These are phyloP conservation scores for Penium margaritaceum DNA, from an alignment of 139 green algal species.

Conservation along the genomic window DNA sequence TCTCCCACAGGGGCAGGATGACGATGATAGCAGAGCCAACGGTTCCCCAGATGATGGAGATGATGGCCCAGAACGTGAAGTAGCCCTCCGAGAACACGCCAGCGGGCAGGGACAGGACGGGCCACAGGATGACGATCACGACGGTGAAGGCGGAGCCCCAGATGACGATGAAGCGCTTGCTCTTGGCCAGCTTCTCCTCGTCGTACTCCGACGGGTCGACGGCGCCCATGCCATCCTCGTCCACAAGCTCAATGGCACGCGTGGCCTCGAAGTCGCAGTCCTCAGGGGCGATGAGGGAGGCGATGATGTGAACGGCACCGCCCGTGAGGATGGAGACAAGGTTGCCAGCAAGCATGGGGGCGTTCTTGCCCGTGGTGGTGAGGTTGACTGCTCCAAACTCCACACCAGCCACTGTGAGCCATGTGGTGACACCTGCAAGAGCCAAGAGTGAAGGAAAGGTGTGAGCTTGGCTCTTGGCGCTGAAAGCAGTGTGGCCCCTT, in stretches of 20 bases:
- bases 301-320: not conserved
- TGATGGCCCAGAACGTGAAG: constrained; percentile 65
- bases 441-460: too few relatives aligned
- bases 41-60: constrained; percentile 62
- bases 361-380: constrained; percentile 19
- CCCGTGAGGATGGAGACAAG: constrained; percentile 38
- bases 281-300: not conserved
- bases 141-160: constrained; percentile 54
- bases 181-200: constrained; percentile 5
- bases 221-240: not conserved
- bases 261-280: constrained; percentile 1
- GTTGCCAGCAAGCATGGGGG: constrained; percentile 35
- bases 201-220: constrained; percentile 1
- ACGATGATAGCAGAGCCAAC: constrained; percentile 58
- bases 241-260: not conserved
- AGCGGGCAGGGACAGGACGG: constrained; percentile 61
- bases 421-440: too few relatives aligned
- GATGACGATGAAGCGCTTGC: constrained; percentile 42
- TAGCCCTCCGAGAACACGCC: constrained; percentile 63
- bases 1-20: constrained; percentile 59
- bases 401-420: constrained; percentile 14
- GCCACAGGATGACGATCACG: constrained; percentile 63
- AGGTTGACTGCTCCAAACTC: constrained; percentile 21
- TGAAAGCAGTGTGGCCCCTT: too few relatives aligned
- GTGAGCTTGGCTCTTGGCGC: too few relatives aligned